These are phyloP conservation scores for Penicillium occitanis DNA, from an alignment of 2,329 filamentous ascomycete species.

Conservation along the genomic window DNA sequence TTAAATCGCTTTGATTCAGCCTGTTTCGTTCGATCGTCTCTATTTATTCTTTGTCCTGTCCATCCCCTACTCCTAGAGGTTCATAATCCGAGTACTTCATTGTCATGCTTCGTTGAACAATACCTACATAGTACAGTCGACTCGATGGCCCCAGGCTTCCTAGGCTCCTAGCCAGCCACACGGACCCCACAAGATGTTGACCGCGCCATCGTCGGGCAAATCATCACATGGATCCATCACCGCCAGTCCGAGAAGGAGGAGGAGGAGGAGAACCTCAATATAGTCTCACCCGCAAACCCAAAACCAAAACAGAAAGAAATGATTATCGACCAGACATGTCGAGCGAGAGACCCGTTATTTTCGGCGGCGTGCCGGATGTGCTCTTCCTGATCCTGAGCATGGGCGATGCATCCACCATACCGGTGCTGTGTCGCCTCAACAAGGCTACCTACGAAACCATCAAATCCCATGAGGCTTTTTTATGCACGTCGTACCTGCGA, in stretches of 20 bases:
- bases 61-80: not conserved
- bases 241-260: slow-evolving; percentile 1
- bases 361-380: slow-evolving; percentile 31
- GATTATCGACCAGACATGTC: slow-evolving; percentile 17
- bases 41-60: slow-evolving; percentile 3
- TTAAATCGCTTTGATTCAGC: slow-evolving; percentile 2
- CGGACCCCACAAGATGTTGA: slow-evolving; percentile 16
- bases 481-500: slow-evolving; percentile 32
- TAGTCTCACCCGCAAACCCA: not conserved
- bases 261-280: not conserved
- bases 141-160: not conserved
- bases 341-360: slow-evolving; percentile 20
- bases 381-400: slow-evolving; percentile 33
- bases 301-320: slow-evolving; percentile 12
- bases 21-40: not conserved
- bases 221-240: slow-evolving; percentile 9
- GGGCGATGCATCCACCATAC: slow-evolving; percentile 27
- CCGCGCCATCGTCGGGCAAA: slow-evolving; percentile 5
- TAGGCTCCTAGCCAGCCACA: slow-evolving; percentile 2
- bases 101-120: slow-evolving; percentile 1
- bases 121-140: not conserved
- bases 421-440: slow-evolving; percentile 30
- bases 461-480: slow-evolving; percentile 29
- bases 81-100: not conserved
- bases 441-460: slow-evolving; percentile 30